Evolutionary conservation across 2,329 filamentous ascomycete genomes (phyloP), one percentile per base, ranked within the genome.

Genomic region (Colletotrichum sublineola): DNA sequence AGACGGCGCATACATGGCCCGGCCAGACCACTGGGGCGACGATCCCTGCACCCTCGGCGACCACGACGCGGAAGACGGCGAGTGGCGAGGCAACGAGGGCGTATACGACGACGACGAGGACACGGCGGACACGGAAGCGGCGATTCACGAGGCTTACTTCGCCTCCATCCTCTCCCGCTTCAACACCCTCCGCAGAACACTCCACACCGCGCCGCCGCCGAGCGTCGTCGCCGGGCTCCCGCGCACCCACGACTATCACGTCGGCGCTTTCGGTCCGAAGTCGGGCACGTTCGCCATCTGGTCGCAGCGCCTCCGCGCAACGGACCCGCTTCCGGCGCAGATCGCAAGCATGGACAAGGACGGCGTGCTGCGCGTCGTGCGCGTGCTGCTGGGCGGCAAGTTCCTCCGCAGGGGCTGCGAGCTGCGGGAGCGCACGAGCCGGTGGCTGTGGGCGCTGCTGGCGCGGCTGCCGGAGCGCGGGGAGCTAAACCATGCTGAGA

Each of bases 401-500:
- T 89, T 93, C 63, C 86, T 92, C 65, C 87, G 86, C 57, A 87
- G 87, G 62, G 88, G 88, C n/a, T 82, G 85, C 31, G 86, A 87
- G 40, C 84, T 94, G 40, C 85, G 89, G 36, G 87, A 89, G 76
- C 88, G 91, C 60, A 90, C 93, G 5, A 95, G 94, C 72, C 87
- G 90, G 20, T 98, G 96, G 96, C 85, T 94, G 5, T 98, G 95
- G 95, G 91, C 92, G 0, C 81, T 97, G 69, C 84, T 98, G 56
- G 94, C 93, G 3, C 88, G 91, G 69, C 86, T 96, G 71, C 91
- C 93, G 0, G 93, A 94, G 46, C 84, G 90, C 12, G 94, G 94
- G 1, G 91, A 93, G 80, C 84, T 98, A 79, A 89, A 90, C 73
- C 92, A 94, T 74, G 88, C 90, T 55, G 93, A 96, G 77, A 89